These are phyloP conservation scores for Psilocybe cyanescens DNA, from an alignment of 768 basidiomycete species.

Conservation along the genomic window DNA sequence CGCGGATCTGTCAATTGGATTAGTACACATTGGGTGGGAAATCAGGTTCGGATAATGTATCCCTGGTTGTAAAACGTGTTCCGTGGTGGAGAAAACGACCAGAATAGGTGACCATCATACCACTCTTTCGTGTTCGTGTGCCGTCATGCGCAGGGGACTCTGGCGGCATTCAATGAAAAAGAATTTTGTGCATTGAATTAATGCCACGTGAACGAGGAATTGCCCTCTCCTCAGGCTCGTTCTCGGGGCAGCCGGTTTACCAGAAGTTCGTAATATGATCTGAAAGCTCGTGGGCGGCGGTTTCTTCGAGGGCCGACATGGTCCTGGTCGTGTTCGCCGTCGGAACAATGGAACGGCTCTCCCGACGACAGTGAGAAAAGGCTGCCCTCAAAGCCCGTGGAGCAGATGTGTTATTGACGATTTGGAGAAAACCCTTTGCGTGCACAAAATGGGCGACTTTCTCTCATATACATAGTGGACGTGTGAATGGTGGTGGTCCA, in stretches of 20 bases:
- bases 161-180: background rate
- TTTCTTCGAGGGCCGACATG: background rate
- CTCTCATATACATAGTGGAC: background rate
- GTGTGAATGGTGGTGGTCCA: slow-evolving; percentile 8
- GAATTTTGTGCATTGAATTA: background rate
- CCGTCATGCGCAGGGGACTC: background rate
- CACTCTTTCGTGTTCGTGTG: background rate
- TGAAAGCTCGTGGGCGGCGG: background rate
- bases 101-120: too few relatives aligned
- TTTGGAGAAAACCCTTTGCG: background rate
- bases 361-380: slow-evolving; percentile 14
- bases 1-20: slow-evolving; percentile 5
- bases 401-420: slow-evolving; percentile 4
- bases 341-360: slow-evolving; percentile 8
- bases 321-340: background rate
- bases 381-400: background rate
- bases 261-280: background rate
- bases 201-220: background rate
- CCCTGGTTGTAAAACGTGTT: slow-evolving; percentile 14
- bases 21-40: slow-evolving; percentile 1
- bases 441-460: background rate
- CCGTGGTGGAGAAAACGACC: background rate
- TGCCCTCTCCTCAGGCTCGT: too few relatives aligned
- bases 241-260: background rate
- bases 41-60: slow-evolving; percentile 9